Evolutionary conservation across 2,329 filamentous ascomycete species (phyloP).

Genomic region (Graphilbum sp.): DNA sequence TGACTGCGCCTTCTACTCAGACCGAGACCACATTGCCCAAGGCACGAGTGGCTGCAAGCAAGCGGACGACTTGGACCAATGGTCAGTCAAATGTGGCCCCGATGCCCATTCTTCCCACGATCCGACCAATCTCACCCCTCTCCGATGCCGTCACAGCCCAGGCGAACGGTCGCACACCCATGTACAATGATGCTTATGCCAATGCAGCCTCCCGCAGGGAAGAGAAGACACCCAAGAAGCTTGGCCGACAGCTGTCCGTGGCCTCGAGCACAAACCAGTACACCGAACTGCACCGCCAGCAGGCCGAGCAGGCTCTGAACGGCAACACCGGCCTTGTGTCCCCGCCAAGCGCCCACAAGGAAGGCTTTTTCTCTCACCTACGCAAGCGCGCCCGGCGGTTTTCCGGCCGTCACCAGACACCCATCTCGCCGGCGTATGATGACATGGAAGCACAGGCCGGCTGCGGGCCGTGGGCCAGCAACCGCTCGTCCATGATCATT

Average conservation of each 20-base stretch:
- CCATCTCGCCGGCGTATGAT: conserved; percentile 62
- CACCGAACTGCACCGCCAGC: conserved; percentile 72
- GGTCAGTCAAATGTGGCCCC: conserved; percentile 66
- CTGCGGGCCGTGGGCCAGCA: conserved; percentile 76
- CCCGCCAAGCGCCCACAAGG: conserved; percentile 65
- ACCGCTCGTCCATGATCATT: conserved; percentile 68
- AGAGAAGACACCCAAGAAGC: conserved; percentile 68
- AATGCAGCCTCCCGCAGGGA: conserved; percentile 27
- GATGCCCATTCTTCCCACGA: conserved; percentile 91
- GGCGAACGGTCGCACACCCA: conserved; percentile 48
- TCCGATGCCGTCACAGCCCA: conserved; percentile 86
- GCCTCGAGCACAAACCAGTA: conserved; percentile 90
- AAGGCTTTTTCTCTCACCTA: conserved; percentile 96
- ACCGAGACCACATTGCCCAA: conserved; percentile 24
- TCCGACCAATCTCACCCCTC: conserved; percentile 89
- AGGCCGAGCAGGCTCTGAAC: conserved; percentile 80
- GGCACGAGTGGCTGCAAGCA: conserved; percentile 41
- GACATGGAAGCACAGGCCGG: conserved; percentile 88
- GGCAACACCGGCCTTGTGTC: conserved; percentile 62
- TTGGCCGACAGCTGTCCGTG: conserved; percentile 84
- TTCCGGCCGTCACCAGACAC: conserved; percentile 76
- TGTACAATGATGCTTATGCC: conserved; percentile 32
- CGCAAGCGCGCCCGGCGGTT: conserved; percentile 84
- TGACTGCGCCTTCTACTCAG: neutral
- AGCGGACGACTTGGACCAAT: conserved; percentile 89